These are phyloP conservation scores for Phoma sp. DNA, from an alignment of 2,329 filamentous ascomycete genomes.

Conservation along the genomic window DNA sequence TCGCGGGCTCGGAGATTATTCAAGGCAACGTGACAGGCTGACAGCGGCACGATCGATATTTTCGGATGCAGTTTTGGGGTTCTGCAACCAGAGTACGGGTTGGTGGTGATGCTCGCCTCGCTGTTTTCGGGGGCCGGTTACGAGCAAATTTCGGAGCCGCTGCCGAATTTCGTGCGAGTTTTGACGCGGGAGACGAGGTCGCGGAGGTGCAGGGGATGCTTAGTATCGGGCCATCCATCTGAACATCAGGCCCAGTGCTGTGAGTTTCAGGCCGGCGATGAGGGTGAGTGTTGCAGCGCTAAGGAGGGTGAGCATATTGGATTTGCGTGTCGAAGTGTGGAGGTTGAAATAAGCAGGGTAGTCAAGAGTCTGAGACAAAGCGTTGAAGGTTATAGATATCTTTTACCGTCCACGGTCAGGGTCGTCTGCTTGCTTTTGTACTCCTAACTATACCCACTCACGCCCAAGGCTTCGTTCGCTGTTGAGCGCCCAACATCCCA, in stretches of 20 bases:
- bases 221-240: slow-evolving; percentile 37
- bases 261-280: slow-evolving; percentile 40
- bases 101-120: background rate
- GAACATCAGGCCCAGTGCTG: slow-evolving; percentile 38
- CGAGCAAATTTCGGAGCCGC: background rate
- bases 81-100: background rate
- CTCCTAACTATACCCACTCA: background rate
- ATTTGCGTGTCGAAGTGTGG: background rate
- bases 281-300: slow-evolving; percentile 27
- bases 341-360: background rate
- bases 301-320: slow-evolving; percentile 13
- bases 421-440: slow-evolving; percentile 12
- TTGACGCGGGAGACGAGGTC: background rate
- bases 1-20: too few relatives aligned
- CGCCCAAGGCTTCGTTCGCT: background rate
- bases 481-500: slow-evolving; percentile 9
- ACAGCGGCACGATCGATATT: too few relatives aligned
- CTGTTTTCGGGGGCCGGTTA: background rate
- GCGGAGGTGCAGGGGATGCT: background rate
- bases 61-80: too few relatives aligned
- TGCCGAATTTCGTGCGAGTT: background rate
- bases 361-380: too few relatives aligned
- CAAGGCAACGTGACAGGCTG: too few relatives aligned
- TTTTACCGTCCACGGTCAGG: too few relatives aligned
- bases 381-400: too few relatives aligned